phyloP scores from a whole-genome alignment of 495 filamentous ascomycete species.

The Talaromyces stipitatus region DNA sequence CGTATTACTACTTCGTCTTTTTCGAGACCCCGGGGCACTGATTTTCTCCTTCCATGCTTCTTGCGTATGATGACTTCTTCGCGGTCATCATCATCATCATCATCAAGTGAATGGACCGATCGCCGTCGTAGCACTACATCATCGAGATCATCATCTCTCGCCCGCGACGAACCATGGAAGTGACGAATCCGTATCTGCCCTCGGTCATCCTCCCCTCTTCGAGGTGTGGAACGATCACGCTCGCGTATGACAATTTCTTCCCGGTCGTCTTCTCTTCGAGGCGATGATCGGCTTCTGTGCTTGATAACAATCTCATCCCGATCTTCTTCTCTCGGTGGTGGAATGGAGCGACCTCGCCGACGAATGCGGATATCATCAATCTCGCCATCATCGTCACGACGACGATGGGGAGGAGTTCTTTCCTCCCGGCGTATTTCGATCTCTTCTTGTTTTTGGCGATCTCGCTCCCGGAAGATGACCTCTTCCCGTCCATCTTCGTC shows the following conservation, averaged over 20 bases:
- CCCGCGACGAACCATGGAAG: not conserved
- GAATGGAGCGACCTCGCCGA: slow-evolving; percentile 15
- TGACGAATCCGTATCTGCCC: not conserved
- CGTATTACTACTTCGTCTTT: not conserved
- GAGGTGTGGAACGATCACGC: slow-evolving; percentile 5
- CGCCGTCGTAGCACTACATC: slow-evolving; percentile 10
- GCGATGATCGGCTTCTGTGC: slow-evolving; percentile 13
- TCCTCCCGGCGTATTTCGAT: slow-evolving; percentile 1
- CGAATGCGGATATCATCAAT: slow-evolving; percentile 6
- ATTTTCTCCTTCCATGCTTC: not conserved
- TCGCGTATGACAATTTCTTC: slow-evolving; percentile 24
- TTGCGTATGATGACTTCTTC: slow-evolving; percentile 2
- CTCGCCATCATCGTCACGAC: not conserved
- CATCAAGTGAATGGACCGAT: slow-evolving; percentile 7
- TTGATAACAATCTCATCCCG: slow-evolving; percentile 16
- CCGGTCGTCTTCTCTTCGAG: slow-evolving; percentile 11
- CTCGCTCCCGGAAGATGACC: slow-evolving; percentile 9
- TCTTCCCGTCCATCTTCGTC: slow-evolving; percentile 19
- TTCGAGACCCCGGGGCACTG: not conserved
- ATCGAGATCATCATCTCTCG: slow-evolving; percentile 9
- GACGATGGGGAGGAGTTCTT: not conserved
- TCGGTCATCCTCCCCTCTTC: slow-evolving; percentile 2
- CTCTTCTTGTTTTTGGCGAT: slow-evolving; percentile 8
- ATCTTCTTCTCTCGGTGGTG: slow-evolving; percentile 4
- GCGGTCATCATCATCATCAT: slow-evolving; percentile 8